Percentiles rank a stretch among this genome's conserved stretches.
Conservation (phyloP, 352 stramenopile species). For the Phytophthora agathidicida region DNA sequence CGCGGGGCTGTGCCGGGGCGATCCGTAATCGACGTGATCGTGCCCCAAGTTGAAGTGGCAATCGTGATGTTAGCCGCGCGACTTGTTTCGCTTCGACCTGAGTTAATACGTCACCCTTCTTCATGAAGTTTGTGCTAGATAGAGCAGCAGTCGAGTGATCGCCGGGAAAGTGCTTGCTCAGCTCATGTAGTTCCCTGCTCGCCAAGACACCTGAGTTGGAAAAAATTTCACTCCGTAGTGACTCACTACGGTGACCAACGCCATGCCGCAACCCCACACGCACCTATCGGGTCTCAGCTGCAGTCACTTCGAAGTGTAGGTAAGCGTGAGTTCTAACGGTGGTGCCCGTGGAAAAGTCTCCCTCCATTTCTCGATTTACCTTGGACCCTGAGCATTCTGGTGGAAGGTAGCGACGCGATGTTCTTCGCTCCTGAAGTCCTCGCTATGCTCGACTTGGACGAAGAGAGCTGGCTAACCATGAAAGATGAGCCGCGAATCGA, state of each 20-base stretch:
- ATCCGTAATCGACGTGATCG: background rate
- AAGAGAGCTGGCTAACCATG: background rate
- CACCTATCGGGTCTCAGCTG: conserved; percentile 5
- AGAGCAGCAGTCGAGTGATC: too few species aligned
- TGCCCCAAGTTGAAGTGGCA: background rate
- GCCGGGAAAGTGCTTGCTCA: too few species aligned
- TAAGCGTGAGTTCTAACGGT: too few species aligned
- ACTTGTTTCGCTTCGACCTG: too few species aligned
- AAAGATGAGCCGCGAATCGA: background rate
- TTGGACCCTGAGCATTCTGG: conserved; percentile 17
- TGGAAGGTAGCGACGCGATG: conserved; percentile 4
- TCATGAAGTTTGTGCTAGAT: too few species aligned
- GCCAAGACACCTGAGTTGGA: conserved; percentile 15
- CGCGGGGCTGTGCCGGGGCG: background rate
- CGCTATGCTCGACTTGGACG: conserved; percentile 20
- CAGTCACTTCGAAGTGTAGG: conserved; percentile 18
- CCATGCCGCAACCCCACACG: background rate
- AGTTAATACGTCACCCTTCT: too few species aligned
- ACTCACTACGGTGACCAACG: conserved; percentile 13
- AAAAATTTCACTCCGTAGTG: conserved; percentile 4
- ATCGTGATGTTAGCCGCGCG: too few species aligned
- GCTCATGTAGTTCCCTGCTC: too few species aligned
- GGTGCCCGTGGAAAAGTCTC: background rate
- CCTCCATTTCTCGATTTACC: conserved; percentile 9
- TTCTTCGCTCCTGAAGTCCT: conserved; percentile 18